Base-by-base conservation (phyloP, 2,329 filamentous ascomycete species). In the Fusarium marasasianum region DNA sequence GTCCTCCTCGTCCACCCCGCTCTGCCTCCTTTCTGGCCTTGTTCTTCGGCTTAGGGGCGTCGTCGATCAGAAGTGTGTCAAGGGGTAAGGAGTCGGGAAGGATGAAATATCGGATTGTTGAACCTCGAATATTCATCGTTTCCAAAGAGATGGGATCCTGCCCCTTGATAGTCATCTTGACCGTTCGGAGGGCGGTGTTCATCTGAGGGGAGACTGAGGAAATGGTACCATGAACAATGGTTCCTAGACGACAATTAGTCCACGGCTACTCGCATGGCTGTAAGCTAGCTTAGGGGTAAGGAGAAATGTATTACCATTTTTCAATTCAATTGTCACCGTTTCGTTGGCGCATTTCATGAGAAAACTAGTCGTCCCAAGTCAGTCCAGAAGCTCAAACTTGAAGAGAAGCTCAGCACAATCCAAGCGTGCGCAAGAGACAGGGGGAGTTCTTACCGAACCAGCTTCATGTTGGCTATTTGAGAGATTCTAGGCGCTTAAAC, bases 321-420 rank as follows among this genome's bases (percentile, higher is more conserved):
- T 99, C 78, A 99, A 89, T 85, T 99, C 96, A 84, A 99, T 94
- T 50, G 96, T 98, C 80, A 98, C 96, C 80, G 96, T 98, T 87
- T 99, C 96, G 85, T 98, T 98, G 84, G 94, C 92, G 85, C 96
- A 98, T 89, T 99, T 99, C 96, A 98, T 98, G 79, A 99, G 88
- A 84, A 99, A 99, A 83, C 96, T 98, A 84, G 67, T 71, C 61
- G 74, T 70, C 57, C 20, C 66, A 50, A 59, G 77, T 81, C 75
- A 81, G 79, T 71, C 62, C 50, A 61, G 54, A 63, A 73, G 64
- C 71, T 73, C 70, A 51, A 72, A 53, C 57, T 75, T 70, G 51
- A 58, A 61, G 56, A 69, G 54, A 67, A 71, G 74, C 74, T 75
- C 69, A 76, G 71, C 73, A 73, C 58, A 61, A 67, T 69, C 53